These are phyloP conservation scores for Cladobotryum mycophilum DNA, from an alignment of 2,329 filamentous ascomycete genomes.

Conservation along the genomic window DNA sequence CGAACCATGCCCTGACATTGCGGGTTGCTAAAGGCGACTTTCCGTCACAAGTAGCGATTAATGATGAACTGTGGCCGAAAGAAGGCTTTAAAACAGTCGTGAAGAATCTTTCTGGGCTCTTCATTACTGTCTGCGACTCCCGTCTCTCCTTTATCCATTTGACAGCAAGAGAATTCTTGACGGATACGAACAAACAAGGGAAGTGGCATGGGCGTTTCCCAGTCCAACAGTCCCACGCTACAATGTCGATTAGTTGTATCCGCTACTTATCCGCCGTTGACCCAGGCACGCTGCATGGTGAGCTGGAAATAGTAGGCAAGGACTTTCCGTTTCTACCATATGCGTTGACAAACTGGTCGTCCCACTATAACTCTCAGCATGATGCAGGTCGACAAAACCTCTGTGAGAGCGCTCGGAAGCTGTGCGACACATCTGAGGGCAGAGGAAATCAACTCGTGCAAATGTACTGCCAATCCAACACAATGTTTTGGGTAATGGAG, in stretches of 20 bases:
- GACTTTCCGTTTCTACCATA: not conserved
- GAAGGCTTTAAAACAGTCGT: not conserved
- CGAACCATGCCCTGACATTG: constrained; percentile 5
- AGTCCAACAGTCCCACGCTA: not conserved
- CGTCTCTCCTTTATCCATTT: constrained; percentile 4
- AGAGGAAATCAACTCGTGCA: not conserved
- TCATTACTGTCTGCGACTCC: constrained; percentile 1
- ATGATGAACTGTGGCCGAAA: not conserved
- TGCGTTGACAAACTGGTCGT: not conserved
- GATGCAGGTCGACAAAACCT: not conserved
- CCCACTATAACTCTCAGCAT: constrained; percentile 1
- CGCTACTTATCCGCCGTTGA: not conserved
- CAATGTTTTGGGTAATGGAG: not conserved
- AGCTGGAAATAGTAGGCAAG: not conserved
- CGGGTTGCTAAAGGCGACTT: not conserved
- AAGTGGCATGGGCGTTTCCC: constrained; percentile 1
- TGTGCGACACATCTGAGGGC: not conserved
- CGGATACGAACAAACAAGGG: not conserved
- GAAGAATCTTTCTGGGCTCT: constrained; percentile 3
- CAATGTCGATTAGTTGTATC: not conserved
- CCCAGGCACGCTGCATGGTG: not conserved
- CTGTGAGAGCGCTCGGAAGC: not conserved
- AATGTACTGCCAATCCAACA: not conserved
- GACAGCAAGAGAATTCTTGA: constrained; percentile 10
- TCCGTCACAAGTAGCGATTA: not conserved